Conservation (phyloP, 108 stramenopile species). For the Discostella pseudostelligera region DNA sequence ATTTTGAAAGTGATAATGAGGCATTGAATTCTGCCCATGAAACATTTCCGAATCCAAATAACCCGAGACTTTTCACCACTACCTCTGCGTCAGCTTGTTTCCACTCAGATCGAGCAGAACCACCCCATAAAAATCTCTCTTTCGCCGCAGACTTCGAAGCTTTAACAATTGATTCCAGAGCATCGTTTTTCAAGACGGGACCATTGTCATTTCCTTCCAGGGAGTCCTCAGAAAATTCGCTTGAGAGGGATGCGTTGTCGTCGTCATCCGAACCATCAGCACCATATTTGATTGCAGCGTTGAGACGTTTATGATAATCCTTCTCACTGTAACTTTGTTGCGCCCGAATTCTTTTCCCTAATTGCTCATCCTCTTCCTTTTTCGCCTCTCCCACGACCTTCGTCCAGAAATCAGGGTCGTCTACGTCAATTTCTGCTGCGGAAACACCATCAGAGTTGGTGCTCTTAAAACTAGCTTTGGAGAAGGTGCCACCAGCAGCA, state of each 20-base stretch:
- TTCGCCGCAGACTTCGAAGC: slow-evolving; percentile 32
- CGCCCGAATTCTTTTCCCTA: slow-evolving; percentile 50
- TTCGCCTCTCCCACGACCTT: slow-evolving; percentile 82
- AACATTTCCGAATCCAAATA: slow-evolving; percentile 63
- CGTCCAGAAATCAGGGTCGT: slow-evolving; percentile 96
- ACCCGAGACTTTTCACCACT: slow-evolving; percentile 49
- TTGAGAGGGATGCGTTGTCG: slow-evolving; percentile 33
- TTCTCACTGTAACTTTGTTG: slow-evolving; percentile 66
- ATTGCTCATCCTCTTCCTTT: slow-evolving; percentile 47
- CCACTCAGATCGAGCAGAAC: slow-evolving; percentile 62
- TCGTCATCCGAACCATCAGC: slow-evolving; percentile 22
- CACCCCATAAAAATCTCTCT: slow-evolving; percentile 39
- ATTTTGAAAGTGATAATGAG: slow-evolving; percentile 32
- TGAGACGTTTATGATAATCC: slow-evolving; percentile 41
- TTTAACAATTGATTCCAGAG: slow-evolving; percentile 20
- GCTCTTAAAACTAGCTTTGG: slow-evolving; percentile 88
- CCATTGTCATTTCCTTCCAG: slow-evolving; percentile 34
- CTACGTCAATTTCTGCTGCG: slow-evolving; percentile 46
- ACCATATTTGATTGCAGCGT: slow-evolving; percentile 30
- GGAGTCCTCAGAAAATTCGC: slow-evolving; percentile 39
- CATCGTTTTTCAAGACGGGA: slow-evolving; percentile 34
- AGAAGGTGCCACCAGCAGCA: slow-evolving; percentile 88
- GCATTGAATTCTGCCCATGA: slow-evolving; percentile 49
- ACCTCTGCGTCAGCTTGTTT: slow-evolving; percentile 48
- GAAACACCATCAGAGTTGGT: slow-evolving; percentile 40